Evolutionary conservation across 768 basidiomycete species (phyloP), one percentile per base, ranked within the genome.

Genomic region (Pulveroboletus ravenelii): DNA sequence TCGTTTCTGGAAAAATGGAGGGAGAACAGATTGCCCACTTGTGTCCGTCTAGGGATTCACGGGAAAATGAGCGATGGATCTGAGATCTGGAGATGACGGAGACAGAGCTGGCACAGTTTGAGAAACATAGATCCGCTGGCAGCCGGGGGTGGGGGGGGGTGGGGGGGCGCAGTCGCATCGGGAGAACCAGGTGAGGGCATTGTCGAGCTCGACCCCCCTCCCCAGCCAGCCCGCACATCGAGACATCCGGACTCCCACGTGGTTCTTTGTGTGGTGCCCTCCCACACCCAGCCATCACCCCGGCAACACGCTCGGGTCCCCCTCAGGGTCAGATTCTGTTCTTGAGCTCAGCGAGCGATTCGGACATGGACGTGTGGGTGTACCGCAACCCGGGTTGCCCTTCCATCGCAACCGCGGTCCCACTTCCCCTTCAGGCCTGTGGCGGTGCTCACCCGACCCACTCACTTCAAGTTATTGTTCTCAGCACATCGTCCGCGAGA

Each of bases 1-100:
- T 52, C 15, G 47, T 38, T 41, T 50, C 54, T 60, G 66, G 63
- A 56, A 62, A 62, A 70, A 68, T 65, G 59, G 64, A 70, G 52
- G 66, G 54, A 46, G 55, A 52, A 56, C 54, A 62, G 62, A 61
- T 66, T 69, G 54, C 65, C 63, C 68, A 55, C 57, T 56, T 60
- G 56, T 55, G 53, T 23, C 60, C 57, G 58, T 67, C 52, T 34
- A 61, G 60, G 59, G 66, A 70, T 68, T 68, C 66, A 60, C 68
- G 66, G 62, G 66, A 70, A 64, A 62, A 53, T 49, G 50, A 43
- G 45, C 43, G 43, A 44, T 48, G 50, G 51, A 68, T 67, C 66
- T 66, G 9, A 69, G 66, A 68, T 68, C 62, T 58, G 38, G 17
- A 57, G 55, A 66, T 62, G 57, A 60, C 63, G 57, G 62, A 54